A percentile compares a stretch with the other conserved stretches of the same genome.
Evolutionary conservation across 805 yeast species (phyloP).

Genomic region (Myxozyma neglecta): DNA sequence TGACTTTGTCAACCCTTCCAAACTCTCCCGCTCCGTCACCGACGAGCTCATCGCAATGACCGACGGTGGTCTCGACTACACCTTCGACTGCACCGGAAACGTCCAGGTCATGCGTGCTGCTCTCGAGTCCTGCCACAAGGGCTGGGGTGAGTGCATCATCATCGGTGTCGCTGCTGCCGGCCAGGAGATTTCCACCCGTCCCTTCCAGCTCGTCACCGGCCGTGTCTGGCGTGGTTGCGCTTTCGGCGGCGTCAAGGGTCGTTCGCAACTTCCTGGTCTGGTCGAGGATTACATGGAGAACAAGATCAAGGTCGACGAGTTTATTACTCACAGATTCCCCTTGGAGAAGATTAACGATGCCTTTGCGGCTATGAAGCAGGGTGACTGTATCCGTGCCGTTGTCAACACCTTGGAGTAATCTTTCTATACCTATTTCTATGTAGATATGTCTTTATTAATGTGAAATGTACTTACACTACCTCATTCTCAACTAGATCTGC

Average conservation of each 20-base stretch:
- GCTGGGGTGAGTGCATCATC: constrained; percentile 95
- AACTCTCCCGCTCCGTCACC: constrained; percentile 70
- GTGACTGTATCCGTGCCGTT: constrained; percentile 93
- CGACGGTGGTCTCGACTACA: constrained; percentile 95
- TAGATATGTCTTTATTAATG: no score
- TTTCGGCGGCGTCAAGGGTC: constrained; percentile 98
- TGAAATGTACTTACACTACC: no score
- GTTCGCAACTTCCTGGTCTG: constrained; percentile 88
- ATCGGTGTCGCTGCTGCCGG: constrained; percentile 99
- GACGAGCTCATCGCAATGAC: constrained; percentile 83
- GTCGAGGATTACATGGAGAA: constrained; percentile 85
- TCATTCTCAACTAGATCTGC: no score
- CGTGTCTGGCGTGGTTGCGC: constrained; percentile 99
- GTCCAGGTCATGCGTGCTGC: constrained; percentile 94
- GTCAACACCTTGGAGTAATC: constrained; percentile 43
- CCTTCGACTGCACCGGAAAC: constrained; percentile 98
- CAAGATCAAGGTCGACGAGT: constrained; percentile 85
- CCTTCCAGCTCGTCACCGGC: constrained; percentile 98
- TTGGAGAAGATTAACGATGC: constrained; percentile 81
- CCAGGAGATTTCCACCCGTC: constrained; percentile 92
- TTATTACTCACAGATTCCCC: constrained; percentile 85
- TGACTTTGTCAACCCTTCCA: constrained; percentile 84
- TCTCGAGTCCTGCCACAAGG: constrained; percentile 95
- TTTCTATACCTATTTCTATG: neutral
- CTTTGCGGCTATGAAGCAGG: constrained; percentile 91